Evolutionary conservation across 1,139 yeast species (phyloP), one percentile per base, ranked within the genome.

Genomic region (Sugiyamaella xylanicola): DNA sequence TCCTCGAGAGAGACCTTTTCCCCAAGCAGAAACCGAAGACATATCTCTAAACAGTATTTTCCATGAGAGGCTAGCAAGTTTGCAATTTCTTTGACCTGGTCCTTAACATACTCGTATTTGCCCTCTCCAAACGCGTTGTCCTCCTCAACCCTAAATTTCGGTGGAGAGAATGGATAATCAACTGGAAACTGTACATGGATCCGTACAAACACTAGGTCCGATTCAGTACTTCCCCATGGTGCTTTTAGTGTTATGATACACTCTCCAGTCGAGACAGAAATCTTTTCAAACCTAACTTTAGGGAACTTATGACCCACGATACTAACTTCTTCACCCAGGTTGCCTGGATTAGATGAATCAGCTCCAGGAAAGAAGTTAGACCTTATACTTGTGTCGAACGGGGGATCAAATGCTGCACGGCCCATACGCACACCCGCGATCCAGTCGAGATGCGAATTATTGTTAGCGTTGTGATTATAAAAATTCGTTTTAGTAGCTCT

Each of bases 221-320:
- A 86, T 29, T 79, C 82, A 25, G 63, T 62, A 22, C 60, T 60
- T 1, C 72, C 74, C 80, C 90, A 79, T 0, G 97, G 96, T 0
- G 97, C 97, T 59, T 84, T 80, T 54, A 93, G 71, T 35, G 96
- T 85, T 8, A 93, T 72, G 1, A 85, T 83, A 56, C 92, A 74
- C 41, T 81, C 85, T 35, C 98, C 97, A 0, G 95, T 86, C 0
- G 95, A 83, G 0, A 93, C 96, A 1, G 93, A 85, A 5, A 93
- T 91, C 65, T 85, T 84, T 64, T 93, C 98, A 68, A 93, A 92
- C 2, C 86, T 75, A 1, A 93, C 80, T 61, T 87, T 88, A 0
- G 97, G 96, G 67, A 93, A 91, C 64, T 88, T 89, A 65, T 87
- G 93, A 0, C 97, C 97, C 7, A 92, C 93, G 29, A 83, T 77